A percentile compares a stretch with the other conserved stretches of the same genome.
phyloP scores from a whole-genome alignment of 2,329 filamentous ascomycete genomes.

The Lecanicillium sp. region DNA sequence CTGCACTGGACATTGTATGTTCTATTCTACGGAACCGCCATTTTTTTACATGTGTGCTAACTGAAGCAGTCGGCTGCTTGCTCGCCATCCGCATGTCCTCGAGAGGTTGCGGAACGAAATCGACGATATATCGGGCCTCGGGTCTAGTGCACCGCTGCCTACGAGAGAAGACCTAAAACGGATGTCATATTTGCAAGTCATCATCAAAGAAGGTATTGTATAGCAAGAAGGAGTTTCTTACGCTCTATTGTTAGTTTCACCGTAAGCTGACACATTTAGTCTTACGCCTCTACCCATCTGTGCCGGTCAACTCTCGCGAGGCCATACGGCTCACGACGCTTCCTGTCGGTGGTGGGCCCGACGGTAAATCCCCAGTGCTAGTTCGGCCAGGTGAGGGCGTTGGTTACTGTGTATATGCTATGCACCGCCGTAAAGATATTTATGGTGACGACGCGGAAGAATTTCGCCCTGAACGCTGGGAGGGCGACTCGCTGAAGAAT shows the following conservation, averaged over 20 bases:
- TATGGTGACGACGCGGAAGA: constrained; percentile 29
- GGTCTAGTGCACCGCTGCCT: too few species aligned
- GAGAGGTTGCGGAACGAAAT: background rate
- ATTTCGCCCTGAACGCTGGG: constrained; percentile 34
- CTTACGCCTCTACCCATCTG: constrained; percentile 14
- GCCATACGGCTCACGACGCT: constrained; percentile 5
- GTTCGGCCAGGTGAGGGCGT: background rate
- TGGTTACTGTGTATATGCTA: constrained; percentile 25
- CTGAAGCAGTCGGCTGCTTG: constrained; percentile 1
- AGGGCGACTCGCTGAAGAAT: constrained; percentile 17
- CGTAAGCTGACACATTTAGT: constrained; percentile 4
- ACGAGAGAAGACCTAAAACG: too few species aligned
- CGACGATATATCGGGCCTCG: too few species aligned
- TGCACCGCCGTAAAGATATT: constrained; percentile 28
- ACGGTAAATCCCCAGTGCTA: constrained; percentile 5
- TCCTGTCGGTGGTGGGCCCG: constrained; percentile 6
- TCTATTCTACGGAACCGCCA: background rate
- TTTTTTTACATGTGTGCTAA: background rate
- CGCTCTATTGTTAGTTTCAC: constrained; percentile 9
- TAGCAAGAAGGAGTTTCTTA: constrained; percentile 12
- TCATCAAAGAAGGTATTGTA: constrained; percentile 8
- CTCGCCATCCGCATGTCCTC: constrained; percentile 2
- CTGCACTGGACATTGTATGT: constrained; percentile 11
- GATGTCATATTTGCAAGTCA: background rate
- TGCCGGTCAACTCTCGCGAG: constrained; percentile 6